These are phyloP conservation scores for Suillus fuscotomentosus DNA, from an alignment of 768 basidiomycete genomes.

Conservation along the genomic window DNA sequence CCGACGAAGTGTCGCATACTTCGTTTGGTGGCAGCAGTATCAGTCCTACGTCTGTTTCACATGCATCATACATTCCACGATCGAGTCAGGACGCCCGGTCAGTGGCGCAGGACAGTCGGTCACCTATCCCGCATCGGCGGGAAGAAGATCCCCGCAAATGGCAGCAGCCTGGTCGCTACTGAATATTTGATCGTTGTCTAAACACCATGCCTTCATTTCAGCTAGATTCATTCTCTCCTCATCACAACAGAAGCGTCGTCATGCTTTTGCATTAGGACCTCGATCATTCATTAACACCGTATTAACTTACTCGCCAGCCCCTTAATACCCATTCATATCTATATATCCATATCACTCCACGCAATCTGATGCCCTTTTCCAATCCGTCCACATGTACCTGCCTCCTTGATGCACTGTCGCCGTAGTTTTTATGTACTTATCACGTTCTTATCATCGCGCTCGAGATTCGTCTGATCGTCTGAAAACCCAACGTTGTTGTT, in stretches of 20 bases:
- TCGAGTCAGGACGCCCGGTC: constrained; percentile 41
- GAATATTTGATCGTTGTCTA: constrained; percentile 32
- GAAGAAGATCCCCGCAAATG: constrained; percentile 49
- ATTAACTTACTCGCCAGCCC: constrained; percentile 34
- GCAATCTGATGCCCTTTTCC: constrained; percentile 20
- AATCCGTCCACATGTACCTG: constrained; percentile 22
- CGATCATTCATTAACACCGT: constrained; percentile 35
- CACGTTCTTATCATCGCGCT: constrained; percentile 8
- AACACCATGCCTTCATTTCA: constrained; percentile 34
- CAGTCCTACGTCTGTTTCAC: constrained; percentile 27
- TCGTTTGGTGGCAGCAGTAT: constrained; percentile 34
- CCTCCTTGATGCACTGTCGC: constrained; percentile 22
- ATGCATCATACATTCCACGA: constrained; percentile 39
- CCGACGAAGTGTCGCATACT: constrained; percentile 30
- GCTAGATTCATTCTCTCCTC: constrained; percentile 25
- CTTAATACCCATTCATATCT: constrained; percentile 37
- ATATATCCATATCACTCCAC: constrained; percentile 27
- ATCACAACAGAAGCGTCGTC: constrained; percentile 30
- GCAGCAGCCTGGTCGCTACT: constrained; percentile 42
- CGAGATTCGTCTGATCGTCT: constrained; percentile 1
- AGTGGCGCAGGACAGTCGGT: constrained; percentile 27
- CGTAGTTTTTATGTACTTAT: constrained; percentile 29
- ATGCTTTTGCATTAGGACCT: constrained; percentile 35
- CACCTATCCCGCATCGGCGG: constrained; percentile 40
- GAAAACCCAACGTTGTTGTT: not conserved